Evolutionary conservation across 352 stramenopile genomes (phyloP), one percentile per base, ranked within the genome.

Genomic region (Phytophthora podocarpi): DNA sequence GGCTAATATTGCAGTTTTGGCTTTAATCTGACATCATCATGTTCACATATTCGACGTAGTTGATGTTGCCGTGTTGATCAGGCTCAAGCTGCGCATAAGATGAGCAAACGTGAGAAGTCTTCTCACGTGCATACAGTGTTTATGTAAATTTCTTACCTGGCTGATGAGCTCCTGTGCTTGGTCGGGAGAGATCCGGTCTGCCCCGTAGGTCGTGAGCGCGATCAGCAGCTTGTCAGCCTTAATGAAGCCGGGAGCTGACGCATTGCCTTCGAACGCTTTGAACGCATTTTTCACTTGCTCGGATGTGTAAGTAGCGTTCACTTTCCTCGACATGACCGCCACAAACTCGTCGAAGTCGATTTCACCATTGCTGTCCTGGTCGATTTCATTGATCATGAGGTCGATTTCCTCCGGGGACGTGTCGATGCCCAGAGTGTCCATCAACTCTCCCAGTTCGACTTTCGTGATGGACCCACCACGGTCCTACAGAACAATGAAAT

Each of bases 291-390:
- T 97, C 7, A 98, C 93, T 67, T 98, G 89, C 34, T 97, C 89
- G 0, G 89, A 78, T 9, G 92, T 97, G 76, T 98, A 98, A 1
- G 85, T 96, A 30, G 91, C 90, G 40, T 97, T 97, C 31, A 98
- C 91, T 63, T 98, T 98, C 32, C 91, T 82, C 13, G 89, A 97
- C 92, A 98, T 98, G 36, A 98, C 91, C 2, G 88, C 92, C 5
- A 97, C 91, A 58, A 98, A 98, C 67, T 98, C 94, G 70, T 97
- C 87, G 70, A 98, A 98, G 66, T 98, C 93, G 63, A 98, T 98
- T 51, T 97, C 93, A 21, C 91, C 92, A 49, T 97, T 97, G 66
- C 83, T 96, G 74, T 98, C 91, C 67, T 98, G 87, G 67, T 98
- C 93, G 65, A 98, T 98, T 58, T 98, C 94, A 41, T 96, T 81